Evolutionary conservation across 805 yeast genomes (phyloP).

Genomic region (Ogataea glucozyma): DNA sequence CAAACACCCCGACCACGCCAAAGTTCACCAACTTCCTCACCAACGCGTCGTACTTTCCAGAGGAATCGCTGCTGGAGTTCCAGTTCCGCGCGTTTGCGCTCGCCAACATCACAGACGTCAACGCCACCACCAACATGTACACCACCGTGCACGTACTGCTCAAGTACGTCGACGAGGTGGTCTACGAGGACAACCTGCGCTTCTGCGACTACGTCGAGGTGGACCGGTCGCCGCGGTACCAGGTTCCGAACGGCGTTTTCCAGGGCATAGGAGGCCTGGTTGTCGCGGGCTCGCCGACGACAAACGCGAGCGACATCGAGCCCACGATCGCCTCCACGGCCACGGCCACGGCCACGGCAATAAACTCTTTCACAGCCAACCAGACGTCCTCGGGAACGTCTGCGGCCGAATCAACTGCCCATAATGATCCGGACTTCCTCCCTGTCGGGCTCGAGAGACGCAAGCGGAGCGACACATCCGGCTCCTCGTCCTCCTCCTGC

Average conservation of each 20-base stretch:
- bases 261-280: too few species aligned
- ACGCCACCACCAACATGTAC: slow-evolving; percentile 45
- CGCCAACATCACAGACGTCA: slow-evolving; percentile 42
- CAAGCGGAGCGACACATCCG: slow-evolving; percentile 3
- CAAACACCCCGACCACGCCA: neutral
- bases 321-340: neutral
- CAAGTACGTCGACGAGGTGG: slow-evolving; percentile 43
- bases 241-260: slow-evolving; percentile 17
- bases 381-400: neutral
- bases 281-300: too few species aligned
- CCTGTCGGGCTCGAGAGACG: slow-evolving; percentile 20
- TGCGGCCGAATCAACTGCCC: neutral
- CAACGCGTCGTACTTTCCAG: slow-evolving; percentile 22
- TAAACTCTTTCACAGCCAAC: neutral
- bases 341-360: neutral
- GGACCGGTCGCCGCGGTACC: slow-evolving; percentile 20
- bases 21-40: slow-evolving; percentile 21
- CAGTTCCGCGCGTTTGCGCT: slow-evolving; percentile 23
- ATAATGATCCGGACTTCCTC: slow-evolving; percentile 10
- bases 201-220: slow-evolving; percentile 40
- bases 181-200: slow-evolving; percentile 42
- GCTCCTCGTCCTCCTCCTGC: slow-evolving; percentile 5
- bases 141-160: slow-evolving; percentile 50
- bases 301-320: too few species aligned
- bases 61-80: slow-evolving; percentile 15